Percentiles rank a stretch among this genome's conserved stretches.
These are phyloP conservation scores for Xylaria sp. DNA, from an alignment of 2,329 filamentous ascomycete genomes.

Conservation along the genomic window DNA sequence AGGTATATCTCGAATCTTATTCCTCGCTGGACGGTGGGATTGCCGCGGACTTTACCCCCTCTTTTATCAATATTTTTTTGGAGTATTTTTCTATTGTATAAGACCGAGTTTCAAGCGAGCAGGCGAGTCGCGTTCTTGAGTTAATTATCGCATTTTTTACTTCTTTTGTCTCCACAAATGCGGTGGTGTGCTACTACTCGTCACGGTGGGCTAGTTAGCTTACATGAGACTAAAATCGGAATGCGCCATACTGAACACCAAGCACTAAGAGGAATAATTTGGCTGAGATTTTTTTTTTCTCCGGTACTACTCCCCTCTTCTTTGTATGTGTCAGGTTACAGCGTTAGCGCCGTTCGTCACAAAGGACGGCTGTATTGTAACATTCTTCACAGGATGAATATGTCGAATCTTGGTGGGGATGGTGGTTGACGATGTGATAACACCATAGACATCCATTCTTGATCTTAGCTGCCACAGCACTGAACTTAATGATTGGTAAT, in stretches of 20 bases:
- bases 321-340: background rate
- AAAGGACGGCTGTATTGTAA: background rate
- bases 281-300: conserved; percentile 12
- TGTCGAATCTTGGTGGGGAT: background rate
- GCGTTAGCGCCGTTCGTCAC: background rate
- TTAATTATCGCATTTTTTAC: conserved; percentile 23
- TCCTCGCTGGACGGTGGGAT: background rate
- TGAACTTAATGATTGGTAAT: background rate
- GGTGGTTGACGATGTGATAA: conserved; percentile 5
- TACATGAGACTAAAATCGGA: conserved; percentile 26
- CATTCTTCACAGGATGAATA: background rate
- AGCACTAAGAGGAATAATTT: conserved; percentile 9
- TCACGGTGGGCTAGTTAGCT: conserved; percentile 15
- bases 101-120: conserved; percentile 22
- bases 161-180: conserved; percentile 24
- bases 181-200: conserved; percentile 24
- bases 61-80: background rate
- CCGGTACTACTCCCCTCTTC: background rate
- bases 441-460: background rate
- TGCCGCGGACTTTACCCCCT: background rate
- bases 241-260: conserved; percentile 8
- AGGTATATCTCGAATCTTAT: background rate
- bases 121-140: conserved; percentile 28
- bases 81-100: conserved; percentile 9
- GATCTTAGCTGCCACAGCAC: background rate